Base-by-base conservation (phyloP, 2,329 filamentous ascomycete genomes). In the Knufia fluminis region DNA sequence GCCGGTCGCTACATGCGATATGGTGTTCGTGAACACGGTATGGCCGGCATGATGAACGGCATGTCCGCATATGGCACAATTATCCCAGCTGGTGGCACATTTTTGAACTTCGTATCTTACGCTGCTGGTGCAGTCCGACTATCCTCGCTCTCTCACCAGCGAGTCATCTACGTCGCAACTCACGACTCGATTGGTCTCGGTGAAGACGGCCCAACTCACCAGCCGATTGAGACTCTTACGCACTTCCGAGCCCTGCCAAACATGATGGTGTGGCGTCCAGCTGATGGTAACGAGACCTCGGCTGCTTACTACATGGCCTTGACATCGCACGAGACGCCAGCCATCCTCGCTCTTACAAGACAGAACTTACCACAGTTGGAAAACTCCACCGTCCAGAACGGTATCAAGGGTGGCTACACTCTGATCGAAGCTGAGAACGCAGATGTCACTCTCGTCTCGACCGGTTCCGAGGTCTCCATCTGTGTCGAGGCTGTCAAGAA, bases 101-200 rank as follows among this genome's bases (percentile, higher is more conserved):
- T 98, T 83, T 78, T 98, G 61, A 98, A 97, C 85, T 98, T 98
- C 71, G 89, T 97, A 61, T 97, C 91, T 22, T 98, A 98, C 70
- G 91, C 87, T 60, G 89, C 92, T 59, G 92, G 92, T 72, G 84
- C 92, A 63, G 85, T 97, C 67, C 91, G 92, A 73, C 82, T 98
- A 54, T 95, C 90, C 32, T 83, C 92, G 35, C 80, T 98, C 61
- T 94, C 90, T 41, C 90, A 86, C 71, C 79, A 90, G 68, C 91
- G 91, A 63, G 78, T 82, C 67, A 90, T 98, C 76, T 94, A 92
- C 83, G 80, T 97, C 62, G 91, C 92, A 64, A 97, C 91, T 61
- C 91, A 97, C 80, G 91, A 97, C 79, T 96, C 91, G 59, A 98
- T 98, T 63, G 92, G 92, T 77, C 87, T 97, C 60, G 92, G 92